A percentile compares a stretch with the other conserved stretches of the same genome.
These are phyloP conservation scores for Paulownia fortunei DNA, from an alignment of 257 asterid genomes.

Conservation along the genomic window DNA sequence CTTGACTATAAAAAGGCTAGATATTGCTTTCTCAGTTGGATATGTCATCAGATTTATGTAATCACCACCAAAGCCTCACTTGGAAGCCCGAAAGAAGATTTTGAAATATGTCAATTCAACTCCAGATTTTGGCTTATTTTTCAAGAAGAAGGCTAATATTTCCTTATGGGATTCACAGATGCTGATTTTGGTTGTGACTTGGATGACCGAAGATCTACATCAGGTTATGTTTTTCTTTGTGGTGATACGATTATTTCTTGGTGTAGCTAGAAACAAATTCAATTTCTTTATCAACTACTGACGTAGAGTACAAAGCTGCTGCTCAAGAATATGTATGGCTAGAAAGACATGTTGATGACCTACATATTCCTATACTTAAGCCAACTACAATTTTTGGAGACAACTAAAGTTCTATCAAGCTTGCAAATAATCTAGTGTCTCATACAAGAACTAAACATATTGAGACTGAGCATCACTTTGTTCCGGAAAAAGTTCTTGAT, in stretches of 20 bases:
- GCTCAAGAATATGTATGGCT: slow-evolving; percentile 23
- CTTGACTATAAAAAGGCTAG: slow-evolving; percentile 17
- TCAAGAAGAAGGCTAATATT: neutral
- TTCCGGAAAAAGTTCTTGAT: no score
- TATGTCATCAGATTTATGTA: slow-evolving; percentile 14
- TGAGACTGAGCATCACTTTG: no score
- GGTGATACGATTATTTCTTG: slow-evolving; percentile 19
- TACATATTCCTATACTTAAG: no score
- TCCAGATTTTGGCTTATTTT: neutral
- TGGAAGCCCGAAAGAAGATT: slow-evolving; percentile 27
- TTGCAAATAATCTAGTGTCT: neutral
- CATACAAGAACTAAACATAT: neutral
- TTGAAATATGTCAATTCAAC: neutral
- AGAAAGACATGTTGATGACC: neutral
- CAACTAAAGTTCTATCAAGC: slow-evolving; percentile 5
- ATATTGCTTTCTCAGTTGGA: neutral
- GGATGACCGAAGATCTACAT: slow-evolving; percentile 19
- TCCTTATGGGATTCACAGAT: neutral
- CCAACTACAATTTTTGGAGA: neutral
- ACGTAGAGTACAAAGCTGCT: slow-evolving; percentile 1
- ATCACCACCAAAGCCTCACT: neutral
- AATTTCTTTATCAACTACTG: neutral
- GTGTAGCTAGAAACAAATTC: slow-evolving; percentile 26
- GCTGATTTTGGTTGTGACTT: slow-evolving; percentile 21
- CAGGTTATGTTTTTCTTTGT: slow-evolving; percentile 8